Base-by-base conservation (phyloP, 2,329 filamentous ascomycete genomes). In the Fusarium marasasianum region DNA sequence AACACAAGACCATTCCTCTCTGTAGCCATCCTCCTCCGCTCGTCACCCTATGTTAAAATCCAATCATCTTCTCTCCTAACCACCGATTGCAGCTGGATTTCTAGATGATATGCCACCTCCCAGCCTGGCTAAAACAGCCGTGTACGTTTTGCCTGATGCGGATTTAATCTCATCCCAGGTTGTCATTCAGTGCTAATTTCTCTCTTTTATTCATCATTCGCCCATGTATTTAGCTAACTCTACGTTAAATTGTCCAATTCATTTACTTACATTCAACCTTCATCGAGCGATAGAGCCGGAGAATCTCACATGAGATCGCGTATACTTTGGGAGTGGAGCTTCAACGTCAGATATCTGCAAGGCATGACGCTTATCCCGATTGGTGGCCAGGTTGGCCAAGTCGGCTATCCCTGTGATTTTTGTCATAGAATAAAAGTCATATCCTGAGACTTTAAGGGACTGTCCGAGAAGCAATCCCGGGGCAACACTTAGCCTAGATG, bases 171-270 rank as follows among this genome's bases (percentile, higher is more conserved):
- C 4, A 22, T 31, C 13, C 3, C 6, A 29, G 4, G 5, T 22
- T 17, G 6, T 7, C 14, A 29, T 22, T 6, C 4, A 9, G 18
- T 6, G 18, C 9, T 11, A 5, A 10, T 31, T 0, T 48, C 9
- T 31, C 26, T 47, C 13, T 15, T 48, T 35, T 26, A 5, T 26
- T 26, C 24, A 5, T 26, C 5, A 26, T 26, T 26, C 24, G 4
- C 5, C 24, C 4, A 26, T 26, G 4, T 26, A 26, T 26, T 26
- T 26, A 26, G 24, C 8, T 14, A 22, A 1, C 2, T 14, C 4
- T 10, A 1, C 6, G 26, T 10, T 10, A 29, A 0, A 1, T 13
- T 26, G 2, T 1, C 26, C 8, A 5, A 6, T 17, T 22, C 4
- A 10, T 22, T 48, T 8, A 20, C 26, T 2, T 31, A 4, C 3